Evolutionary conservation across 139 green algal genomes (phyloP).

Genomic region (Coelastrella sp.): DNA sequence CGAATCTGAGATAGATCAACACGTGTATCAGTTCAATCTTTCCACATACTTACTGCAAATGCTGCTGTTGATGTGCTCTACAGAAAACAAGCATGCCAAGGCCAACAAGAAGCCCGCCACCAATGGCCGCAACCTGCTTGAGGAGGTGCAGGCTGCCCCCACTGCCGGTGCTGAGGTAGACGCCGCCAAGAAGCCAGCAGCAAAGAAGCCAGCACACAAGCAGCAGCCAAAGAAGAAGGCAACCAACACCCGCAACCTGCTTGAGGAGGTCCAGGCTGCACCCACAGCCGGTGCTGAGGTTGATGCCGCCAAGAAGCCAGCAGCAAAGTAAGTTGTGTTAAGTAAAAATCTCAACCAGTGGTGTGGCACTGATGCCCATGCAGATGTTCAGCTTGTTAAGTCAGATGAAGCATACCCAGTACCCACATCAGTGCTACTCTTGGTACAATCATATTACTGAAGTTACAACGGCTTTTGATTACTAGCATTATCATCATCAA

Average conservation of each 20-base stretch:
- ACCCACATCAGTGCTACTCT: too few species aligned
- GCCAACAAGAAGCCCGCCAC: background rate
- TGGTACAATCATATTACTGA: too few species aligned
- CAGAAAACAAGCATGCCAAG: background rate
- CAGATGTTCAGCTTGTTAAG: too few species aligned
- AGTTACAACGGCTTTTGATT: too few species aligned
- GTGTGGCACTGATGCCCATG: too few species aligned
- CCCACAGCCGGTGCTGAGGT: background rate
- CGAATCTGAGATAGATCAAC: too few species aligned
- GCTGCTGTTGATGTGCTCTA: background rate
- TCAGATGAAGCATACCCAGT: too few species aligned
- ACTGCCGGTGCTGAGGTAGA: background rate
- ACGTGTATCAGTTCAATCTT: too few species aligned
- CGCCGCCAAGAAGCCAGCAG: background rate
- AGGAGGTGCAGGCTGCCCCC: background rate
- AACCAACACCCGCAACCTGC: background rate
- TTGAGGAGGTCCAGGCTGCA: background rate
- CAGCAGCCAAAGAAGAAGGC: slow-evolving; percentile 16
- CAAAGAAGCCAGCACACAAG: slow-evolving; percentile 4
- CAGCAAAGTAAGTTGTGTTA: background rate
- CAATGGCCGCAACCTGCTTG: slow-evolving; percentile 8
- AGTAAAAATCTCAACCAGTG: too few species aligned
- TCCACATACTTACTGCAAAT: background rate
- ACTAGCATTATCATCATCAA: too few species aligned
- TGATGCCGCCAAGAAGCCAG: background rate